Conservation (phyloP, 495 filamentous ascomycete species). For the Cercophora newfieldiana region DNA sequence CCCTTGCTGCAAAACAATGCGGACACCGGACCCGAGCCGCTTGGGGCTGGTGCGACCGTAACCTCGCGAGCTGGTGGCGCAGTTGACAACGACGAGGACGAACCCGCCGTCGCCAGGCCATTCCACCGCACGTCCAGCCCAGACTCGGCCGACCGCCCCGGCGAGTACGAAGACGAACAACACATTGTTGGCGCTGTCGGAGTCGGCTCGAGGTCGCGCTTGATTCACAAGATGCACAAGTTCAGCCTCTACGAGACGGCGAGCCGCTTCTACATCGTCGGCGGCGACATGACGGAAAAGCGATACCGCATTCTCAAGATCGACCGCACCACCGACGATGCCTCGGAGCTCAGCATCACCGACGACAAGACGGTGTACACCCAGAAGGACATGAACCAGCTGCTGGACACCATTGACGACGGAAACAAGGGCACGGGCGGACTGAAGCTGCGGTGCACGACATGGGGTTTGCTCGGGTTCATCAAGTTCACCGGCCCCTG, state of each 20-base stretch:
- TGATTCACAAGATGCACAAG: constrained; percentile 86
- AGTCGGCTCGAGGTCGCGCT: constrained; percentile 35
- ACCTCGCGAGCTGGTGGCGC: constrained; percentile 30
- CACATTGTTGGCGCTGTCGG: constrained; percentile 26
- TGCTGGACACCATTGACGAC: constrained; percentile 92
- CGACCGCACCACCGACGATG: constrained; percentile 77
- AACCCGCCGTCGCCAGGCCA: constrained; percentile 61
- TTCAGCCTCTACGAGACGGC: constrained; percentile 95
- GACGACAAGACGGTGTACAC: constrained; percentile 96
- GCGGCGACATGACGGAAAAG: constrained; percentile 82
- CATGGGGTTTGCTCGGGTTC: constrained; percentile 93
- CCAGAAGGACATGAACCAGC: constrained; percentile 87
- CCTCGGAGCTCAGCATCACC: constrained; percentile 72
- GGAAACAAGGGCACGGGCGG: constrained; percentile 92
- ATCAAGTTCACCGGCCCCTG: constrained; percentile 95
- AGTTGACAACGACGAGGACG: constrained; percentile 62
- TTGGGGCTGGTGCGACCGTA: constrained; percentile 18
- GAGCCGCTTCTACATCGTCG: constrained; percentile 89
- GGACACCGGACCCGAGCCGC: constrained; percentile 34
- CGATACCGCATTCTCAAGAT: constrained; percentile 92
- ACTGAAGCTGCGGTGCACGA: constrained; percentile 82
- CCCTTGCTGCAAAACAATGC: constrained; percentile 47
- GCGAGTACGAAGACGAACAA: constrained; percentile 51
- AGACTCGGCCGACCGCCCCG: constrained; percentile 35
- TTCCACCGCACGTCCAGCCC: constrained; percentile 65